Base-by-base conservation (phyloP, 805 yeast genomes). In the Candida insectalens region DNA sequence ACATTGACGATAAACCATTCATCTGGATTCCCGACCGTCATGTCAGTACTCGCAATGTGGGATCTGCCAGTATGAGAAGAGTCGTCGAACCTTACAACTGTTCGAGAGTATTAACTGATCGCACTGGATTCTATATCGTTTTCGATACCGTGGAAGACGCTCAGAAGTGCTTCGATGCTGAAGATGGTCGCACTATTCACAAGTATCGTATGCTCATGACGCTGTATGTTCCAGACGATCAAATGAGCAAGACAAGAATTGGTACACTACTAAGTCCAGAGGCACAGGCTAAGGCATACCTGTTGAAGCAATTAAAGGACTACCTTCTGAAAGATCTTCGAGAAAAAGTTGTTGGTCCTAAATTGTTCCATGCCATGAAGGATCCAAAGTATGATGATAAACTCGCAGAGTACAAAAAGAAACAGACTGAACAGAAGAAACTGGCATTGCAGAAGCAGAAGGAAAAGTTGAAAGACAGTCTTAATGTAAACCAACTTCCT, bases 271-370 rank as follows among this genome's bases (percentile, higher is more conserved):
- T 48, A 19, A 48, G 49, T 37, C 63, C 73, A 2, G 57, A 76
- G 2, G 71, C 69, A 14, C 83, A 77, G 30, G 79, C 95, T 0
- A 63, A 71, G 1, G 58, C 66, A 16, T 57, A 67, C 34, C 59
- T 87, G 31, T 50, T 77, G 18, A 72, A 69, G 36, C 95, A 85
- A 42, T 64, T 85, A 33, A 73, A 72, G 38, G 59, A 62, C 8
- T 74, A 77, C 30, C 52, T 85, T 29, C 59, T 74, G 15, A 78
- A 79, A 39, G 94, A 85, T 55, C 70, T 85, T 17, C 65, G 82
- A 43, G 89, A 77, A 46, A 70, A 84, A 39, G 57, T 82, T 3
- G 68, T 83, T 17, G 87, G 82, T 0, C 84, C 92, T 0, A 63
- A 67, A 2, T 70, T 85, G 13, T 62, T 81, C 35, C 77, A 77